These are phyloP conservation scores for Orbilia blumenaviensis DNA, from an alignment of 2,329 filamentous ascomycete species.

Conservation along the genomic window DNA sequence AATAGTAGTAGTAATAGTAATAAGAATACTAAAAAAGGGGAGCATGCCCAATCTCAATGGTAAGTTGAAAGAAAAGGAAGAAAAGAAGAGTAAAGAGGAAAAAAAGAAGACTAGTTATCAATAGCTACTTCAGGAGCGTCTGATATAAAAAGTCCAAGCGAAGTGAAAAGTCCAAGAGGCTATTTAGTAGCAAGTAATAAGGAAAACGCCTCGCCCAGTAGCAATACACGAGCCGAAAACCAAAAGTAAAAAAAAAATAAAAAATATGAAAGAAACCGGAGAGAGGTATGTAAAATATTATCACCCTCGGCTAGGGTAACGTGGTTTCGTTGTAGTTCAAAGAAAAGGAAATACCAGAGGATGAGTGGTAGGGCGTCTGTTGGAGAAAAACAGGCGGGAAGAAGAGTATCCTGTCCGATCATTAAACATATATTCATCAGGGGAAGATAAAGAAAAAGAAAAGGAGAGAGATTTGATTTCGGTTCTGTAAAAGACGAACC, in stretches of 20 bases:
- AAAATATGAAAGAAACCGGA: no score
- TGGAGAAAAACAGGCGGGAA: background rate
- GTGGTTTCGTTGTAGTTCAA: background rate
- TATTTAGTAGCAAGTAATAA: background rate
- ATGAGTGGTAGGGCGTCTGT: background rate
- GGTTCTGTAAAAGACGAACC: background rate
- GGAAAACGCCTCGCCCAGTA: slow-evolving; percentile 45
- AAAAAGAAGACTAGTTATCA: background rate
- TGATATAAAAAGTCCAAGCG: background rate
- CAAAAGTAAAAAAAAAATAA: no score
- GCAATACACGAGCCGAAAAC: slow-evolving; percentile 22
- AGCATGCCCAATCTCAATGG: background rate
- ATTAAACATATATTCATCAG: slow-evolving; percentile 53
- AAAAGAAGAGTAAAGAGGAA: background rate
- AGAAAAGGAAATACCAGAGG: slow-evolving; percentile 11
- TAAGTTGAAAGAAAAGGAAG: background rate
- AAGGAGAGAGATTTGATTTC: background rate
- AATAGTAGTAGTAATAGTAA: no score
- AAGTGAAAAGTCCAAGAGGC: slow-evolving; percentile 3
- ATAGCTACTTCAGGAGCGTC: no score
- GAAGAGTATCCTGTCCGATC: slow-evolving; percentile 18
- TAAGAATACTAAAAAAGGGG: no score
- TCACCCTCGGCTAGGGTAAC: slow-evolving; percentile 27
- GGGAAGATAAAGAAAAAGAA: slow-evolving; percentile 13
- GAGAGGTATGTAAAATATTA: slow-evolving; percentile 32